Base-by-base conservation (phyloP, 1,284 basidiomycete species). In the Melampsora abietis-canadensis region DNA sequence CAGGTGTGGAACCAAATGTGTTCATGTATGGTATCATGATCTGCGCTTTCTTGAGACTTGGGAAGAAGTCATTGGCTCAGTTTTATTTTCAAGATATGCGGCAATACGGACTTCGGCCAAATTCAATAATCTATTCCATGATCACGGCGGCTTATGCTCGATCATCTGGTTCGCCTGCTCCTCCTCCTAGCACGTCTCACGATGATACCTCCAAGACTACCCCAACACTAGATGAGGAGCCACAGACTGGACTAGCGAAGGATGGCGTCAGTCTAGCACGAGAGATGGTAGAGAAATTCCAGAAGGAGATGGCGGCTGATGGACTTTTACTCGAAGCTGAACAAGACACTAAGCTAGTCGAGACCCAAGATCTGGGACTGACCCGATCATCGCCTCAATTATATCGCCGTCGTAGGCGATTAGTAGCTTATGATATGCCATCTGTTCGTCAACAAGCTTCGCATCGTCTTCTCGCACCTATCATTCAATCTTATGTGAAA, bases 11-110 rank as follows among this genome's bases (percentile, higher is more conserved):
- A 47, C 81, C 84, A 1, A 82, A 84, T 73, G 79, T 82, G 24
- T 90, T 88, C 79, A 85, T 89, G 65, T 86, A 92, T 77, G 92
- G 92, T n/a, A 90, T 92, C 80, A 84, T 98, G 78, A 90, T 98
- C 83, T 85, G 88, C 21, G 92, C 89, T 0, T 90, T 89, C 80
- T 84, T 96, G 61, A 87, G 88, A 21, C 78, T 80, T 0, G 86
- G 87, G 0, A 83, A 90, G 59, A 84, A 85, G 66, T 78, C 81
- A 2, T 84, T 84, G 63, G 93, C 93, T 0, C 88, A 86, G 81
- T 85, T 82, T 1, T 85, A 92, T 30, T 90, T 91, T 79, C 87
- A 90, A 60, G 87, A 89, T 72, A 94, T 98, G 89, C 81, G 84
- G 19, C 78, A 82, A 4, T 86, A 88, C 4, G 88, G 88, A 2